Percentiles rank a stretch among this genome's conserved stretches.
These are phyloP conservation scores for Sporothrix protearum DNA, from an alignment of 2,329 filamentous ascomycete species.

Conservation along the genomic window DNA sequence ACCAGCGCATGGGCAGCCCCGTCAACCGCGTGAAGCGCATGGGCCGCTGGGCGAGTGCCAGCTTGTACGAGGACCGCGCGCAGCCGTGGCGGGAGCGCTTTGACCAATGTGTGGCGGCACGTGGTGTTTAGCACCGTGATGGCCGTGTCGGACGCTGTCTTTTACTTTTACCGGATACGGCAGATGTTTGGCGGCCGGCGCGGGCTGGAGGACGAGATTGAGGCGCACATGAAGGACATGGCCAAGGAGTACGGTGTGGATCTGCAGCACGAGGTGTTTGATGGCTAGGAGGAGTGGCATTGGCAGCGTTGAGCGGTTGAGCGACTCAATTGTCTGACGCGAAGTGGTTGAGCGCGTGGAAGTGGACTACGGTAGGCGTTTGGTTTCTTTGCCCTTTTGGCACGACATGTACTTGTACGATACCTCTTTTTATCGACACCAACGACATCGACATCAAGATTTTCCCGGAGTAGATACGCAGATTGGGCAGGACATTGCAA, in stretches of 20 bases:
- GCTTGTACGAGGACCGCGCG: slow-evolving; percentile 71
- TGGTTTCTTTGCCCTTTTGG: neutral
- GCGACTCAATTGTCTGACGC: neutral
- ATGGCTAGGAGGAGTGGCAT: slow-evolving; percentile 53
- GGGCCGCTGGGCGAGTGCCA: slow-evolving; percentile 80
- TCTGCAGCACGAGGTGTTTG: slow-evolving; percentile 82
- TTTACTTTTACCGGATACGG: slow-evolving; percentile 73
- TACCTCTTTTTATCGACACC: neutral
- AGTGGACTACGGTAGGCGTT: neutral
- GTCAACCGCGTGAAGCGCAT: slow-evolving; percentile 95
- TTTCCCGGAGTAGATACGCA: neutral
- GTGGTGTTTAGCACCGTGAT: slow-evolving; percentile 77
- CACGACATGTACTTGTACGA: neutral
- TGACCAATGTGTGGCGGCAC: slow-evolving; percentile 70
- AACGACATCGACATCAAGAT: neutral
- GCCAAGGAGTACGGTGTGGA: slow-evolving; percentile 91
- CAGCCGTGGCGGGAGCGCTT: slow-evolving; percentile 59
- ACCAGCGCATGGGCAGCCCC: slow-evolving; percentile 82
- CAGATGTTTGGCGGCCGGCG: slow-evolving; percentile 73
- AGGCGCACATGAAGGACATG: slow-evolving; percentile 79
- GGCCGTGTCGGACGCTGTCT: slow-evolving; percentile 71
- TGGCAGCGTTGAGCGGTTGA: neutral
- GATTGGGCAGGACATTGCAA: neutral
- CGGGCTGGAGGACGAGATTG: slow-evolving; percentile 93
- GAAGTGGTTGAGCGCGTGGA: neutral